Conservation (phyloP, 805 yeast genomes). For the Hemisphaericaspora nanyangensis region DNA sequence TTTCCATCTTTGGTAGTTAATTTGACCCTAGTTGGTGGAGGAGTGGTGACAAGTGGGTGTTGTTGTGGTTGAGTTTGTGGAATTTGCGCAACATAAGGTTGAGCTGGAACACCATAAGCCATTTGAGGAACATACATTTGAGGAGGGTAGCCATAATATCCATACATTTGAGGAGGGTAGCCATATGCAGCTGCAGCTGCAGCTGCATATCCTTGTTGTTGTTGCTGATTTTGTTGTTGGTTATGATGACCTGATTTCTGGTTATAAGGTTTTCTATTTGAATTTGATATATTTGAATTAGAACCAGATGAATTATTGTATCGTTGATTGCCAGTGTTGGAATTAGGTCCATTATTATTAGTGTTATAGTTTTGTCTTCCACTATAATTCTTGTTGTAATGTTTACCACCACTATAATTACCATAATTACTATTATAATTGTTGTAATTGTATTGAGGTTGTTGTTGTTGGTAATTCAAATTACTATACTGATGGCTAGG, state of each 20-base stretch:
- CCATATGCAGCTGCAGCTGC: constrained; percentile 4
- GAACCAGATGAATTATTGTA: constrained; percentile 3
- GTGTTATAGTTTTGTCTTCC: constrained; percentile 7
- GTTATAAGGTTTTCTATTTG: constrained; percentile 11
- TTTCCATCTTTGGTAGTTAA: constrained; percentile 42
- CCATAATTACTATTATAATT: constrained; percentile 4
- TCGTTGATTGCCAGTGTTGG: background rate
- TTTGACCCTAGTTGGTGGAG: constrained; percentile 24
- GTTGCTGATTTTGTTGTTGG: constrained; percentile 11
- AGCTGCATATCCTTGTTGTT: constrained; percentile 4
- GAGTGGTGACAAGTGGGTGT: constrained; percentile 7
- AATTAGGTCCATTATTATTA: constrained; percentile 2
- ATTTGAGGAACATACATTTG: constrained; percentile 21
- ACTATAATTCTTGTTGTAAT: constrained; percentile 2
- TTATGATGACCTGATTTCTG: constrained; percentile 15
- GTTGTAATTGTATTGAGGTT: constrained; percentile 1
- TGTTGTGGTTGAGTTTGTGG: constrained; percentile 8
- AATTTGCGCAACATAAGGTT: constrained; percentile 9
- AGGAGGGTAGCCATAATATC: constrained; percentile 25
- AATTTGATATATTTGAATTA: constrained; percentile 1
- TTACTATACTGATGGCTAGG: constrained; percentile 10
- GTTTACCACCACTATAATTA: constrained; percentile 4
- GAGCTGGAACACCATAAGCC: constrained; percentile 14
- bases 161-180: constrained; percentile 4
- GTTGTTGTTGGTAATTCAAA: constrained; percentile 10